phyloP scores from a whole-genome alignment of 2,329 filamentous ascomycete species.

The Trichoderma brevicompactum region DNA sequence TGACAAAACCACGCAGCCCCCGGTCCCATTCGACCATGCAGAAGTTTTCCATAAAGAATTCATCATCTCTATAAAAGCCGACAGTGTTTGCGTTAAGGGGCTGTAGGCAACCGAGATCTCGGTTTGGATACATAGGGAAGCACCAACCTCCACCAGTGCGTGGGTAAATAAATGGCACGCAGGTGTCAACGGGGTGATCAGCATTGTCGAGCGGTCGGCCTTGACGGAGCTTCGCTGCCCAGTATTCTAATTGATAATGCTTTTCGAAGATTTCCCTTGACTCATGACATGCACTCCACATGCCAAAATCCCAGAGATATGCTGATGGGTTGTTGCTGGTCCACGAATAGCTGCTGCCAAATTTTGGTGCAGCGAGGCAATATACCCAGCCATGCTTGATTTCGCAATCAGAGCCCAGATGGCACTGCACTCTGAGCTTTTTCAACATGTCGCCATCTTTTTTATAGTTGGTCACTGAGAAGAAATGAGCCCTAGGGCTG shows the following conservation, averaged over 20 bases:
- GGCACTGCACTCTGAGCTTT: conserved; percentile 19
- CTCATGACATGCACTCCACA: conserved; percentile 18
- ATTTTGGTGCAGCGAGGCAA: conserved; percentile 12
- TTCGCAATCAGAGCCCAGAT: not conserved
- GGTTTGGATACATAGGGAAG: conserved; percentile 5
- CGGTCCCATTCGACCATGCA: not conserved
- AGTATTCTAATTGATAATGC: not conserved
- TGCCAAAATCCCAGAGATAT: conserved; percentile 24
- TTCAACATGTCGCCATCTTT: not conserved
- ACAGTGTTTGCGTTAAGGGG: not conserved
- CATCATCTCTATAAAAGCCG: not conserved
- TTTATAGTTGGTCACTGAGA: conserved; percentile 8
- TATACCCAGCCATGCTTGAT: not conserved
- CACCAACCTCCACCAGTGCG: not conserved
- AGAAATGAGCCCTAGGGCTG: conserved; percentile 12
- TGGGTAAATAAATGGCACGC: conserved; percentile 7
- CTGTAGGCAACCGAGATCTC: conserved; percentile 7
- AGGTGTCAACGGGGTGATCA: not conserved
- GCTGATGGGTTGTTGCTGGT: conserved; percentile 16
- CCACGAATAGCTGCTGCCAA: conserved; percentile 4
- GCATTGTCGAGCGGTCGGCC: not conserved
- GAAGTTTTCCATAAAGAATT: not conserved
- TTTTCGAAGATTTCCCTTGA: not conserved
- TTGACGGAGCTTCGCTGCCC: conserved; percentile 1
- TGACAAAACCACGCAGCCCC: not conserved